Evolutionary conservation across 2,329 filamentous ascomycete genomes (phyloP), one percentile per base, ranked within the genome.

Genomic region (Colletotrichum scovillei): DNA sequence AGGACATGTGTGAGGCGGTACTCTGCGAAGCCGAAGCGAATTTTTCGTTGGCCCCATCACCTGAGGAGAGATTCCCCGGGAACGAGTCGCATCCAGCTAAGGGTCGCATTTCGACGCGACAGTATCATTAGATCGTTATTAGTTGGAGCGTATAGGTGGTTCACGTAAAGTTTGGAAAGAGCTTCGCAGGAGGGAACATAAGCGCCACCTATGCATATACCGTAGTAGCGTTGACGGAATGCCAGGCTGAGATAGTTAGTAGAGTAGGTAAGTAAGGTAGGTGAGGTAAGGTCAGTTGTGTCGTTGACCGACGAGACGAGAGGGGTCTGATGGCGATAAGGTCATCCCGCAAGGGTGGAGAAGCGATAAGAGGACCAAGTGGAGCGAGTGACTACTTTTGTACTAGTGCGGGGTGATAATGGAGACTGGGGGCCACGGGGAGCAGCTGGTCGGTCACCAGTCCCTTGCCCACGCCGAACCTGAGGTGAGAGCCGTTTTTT

Each of bases 1-100:
- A 89, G 66, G 85, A 88, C 86, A 89, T 88, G 60, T 87, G 85
- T 66, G 83, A 83, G 74, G 77, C 80, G 58, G 80, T 77, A 67
- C 77, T 78, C 55, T 79, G 63, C 9, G 69, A 63, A n/a, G 63
- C 53, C 6, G 69, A 63, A 24, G 57, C 53, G 24, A 72, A 22
- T 52, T 63, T 28, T n/a, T 74, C 69, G 30, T 60, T 58, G 22
- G 72, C 53, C 30, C 63, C 52, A 16, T 74, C 64, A 72, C 57
- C 57, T 3, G 64, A 60, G 30, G 42, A 67, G 57, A 52, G 22
- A 28, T 32, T 69, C 76, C 78, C 80, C 65, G 78, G 67, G 69
- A 80, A 81, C 78, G 82, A 81, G 79, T 86, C 84, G 72, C 86
- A 85, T 78, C 85, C 84, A 63, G 83, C 82, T 72, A 87, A 77